Evolutionary conservation across 2,329 filamentous ascomycete species (phyloP).

Genomic region (Colletotrichum australisinense): DNA sequence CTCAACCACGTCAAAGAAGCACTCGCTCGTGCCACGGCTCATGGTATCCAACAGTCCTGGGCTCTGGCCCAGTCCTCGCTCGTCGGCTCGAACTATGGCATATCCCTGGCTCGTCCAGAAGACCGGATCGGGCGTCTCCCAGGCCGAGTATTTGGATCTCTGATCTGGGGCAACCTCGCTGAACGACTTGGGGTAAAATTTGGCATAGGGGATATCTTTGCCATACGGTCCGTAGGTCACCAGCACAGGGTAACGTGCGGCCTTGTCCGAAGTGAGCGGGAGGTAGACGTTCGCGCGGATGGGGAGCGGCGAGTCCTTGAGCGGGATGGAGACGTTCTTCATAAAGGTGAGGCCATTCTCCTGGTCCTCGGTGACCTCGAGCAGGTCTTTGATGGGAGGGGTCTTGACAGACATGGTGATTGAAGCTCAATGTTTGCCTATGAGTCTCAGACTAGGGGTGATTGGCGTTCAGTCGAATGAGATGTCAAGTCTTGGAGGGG

Average conservation of each 20-base stretch:
- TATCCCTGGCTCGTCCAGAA: conserved; percentile 68
- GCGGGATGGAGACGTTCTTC: conserved; percentile 48
- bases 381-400: conserved; percentile 30
- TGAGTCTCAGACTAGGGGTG: not conserved
- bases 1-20: conserved; percentile 61
- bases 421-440: not conserved
- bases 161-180: conserved; percentile 65
- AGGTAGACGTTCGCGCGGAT: conserved; percentile 53
- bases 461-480: not conserved
- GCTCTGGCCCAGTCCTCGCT: conserved; percentile 60
- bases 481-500: not conserved
- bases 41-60: conserved; percentile 61
- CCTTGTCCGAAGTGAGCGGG: conserved; percentile 40
- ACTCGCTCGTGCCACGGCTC: conserved; percentile 59
- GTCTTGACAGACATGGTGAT: conserved; percentile 27
- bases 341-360: conserved; percentile 46
- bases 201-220: conserved; percentile 75
- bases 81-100: conserved; percentile 64
- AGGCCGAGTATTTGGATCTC: conserved; percentile 64
- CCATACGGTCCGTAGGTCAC: conserved; percentile 81
- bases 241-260: conserved; percentile 63
- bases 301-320: conserved; percentile 44
- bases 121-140: conserved; percentile 69
- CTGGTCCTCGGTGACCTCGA: conserved; percentile 21
- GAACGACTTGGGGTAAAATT: conserved; percentile 56